Evolutionary conservation across 306 rosid genomes (phyloP).

Genomic region (Sesbania bispinosa): DNA sequence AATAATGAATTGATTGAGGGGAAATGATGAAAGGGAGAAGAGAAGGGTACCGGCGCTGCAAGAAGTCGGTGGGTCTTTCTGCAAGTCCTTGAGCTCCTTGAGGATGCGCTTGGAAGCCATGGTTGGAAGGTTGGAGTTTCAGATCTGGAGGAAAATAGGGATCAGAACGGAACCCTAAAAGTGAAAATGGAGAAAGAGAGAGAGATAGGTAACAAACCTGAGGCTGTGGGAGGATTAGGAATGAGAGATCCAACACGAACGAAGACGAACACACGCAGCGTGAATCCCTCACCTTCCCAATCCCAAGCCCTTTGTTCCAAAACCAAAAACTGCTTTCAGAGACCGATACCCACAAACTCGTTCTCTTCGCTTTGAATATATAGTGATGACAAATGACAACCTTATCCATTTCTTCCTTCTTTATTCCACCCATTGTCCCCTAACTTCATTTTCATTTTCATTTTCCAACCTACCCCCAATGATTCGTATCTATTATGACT

Average conservation of each 20-base stretch:
- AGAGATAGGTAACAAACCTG: neutral
- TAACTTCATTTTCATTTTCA: neutral
- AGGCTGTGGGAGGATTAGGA: slow-evolving; percentile 20
- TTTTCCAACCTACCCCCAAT: too few species aligned
- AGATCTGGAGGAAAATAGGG: slow-evolving; percentile 20
- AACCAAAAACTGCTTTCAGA: neutral
- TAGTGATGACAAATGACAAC: slow-evolving; percentile 19
- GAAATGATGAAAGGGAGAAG: neutral
- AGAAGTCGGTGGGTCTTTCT: slow-evolving; percentile 86
- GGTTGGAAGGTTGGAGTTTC: neutral
- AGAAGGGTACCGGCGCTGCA: slow-evolving; percentile 62
- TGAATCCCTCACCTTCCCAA: slow-evolving; percentile 31
- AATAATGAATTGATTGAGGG: neutral
- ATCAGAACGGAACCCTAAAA: slow-evolving; percentile 22
- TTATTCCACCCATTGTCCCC: slow-evolving; percentile 16
- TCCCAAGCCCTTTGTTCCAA: slow-evolving; percentile 3
- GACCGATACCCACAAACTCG: neutral
- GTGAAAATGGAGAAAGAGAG: neutral
- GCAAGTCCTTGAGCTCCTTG: slow-evolving; percentile 75
- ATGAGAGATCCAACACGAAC: slow-evolving; percentile 29
- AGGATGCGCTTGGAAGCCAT: slow-evolving; percentile 83
- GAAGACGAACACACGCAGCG: neutral
- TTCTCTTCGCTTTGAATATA: neutral
- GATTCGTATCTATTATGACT: too few species aligned
- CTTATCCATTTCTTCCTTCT: neutral